Conservation (phyloP, 148 eudicot species). For the Vaccinium myrtillus region DNA sequence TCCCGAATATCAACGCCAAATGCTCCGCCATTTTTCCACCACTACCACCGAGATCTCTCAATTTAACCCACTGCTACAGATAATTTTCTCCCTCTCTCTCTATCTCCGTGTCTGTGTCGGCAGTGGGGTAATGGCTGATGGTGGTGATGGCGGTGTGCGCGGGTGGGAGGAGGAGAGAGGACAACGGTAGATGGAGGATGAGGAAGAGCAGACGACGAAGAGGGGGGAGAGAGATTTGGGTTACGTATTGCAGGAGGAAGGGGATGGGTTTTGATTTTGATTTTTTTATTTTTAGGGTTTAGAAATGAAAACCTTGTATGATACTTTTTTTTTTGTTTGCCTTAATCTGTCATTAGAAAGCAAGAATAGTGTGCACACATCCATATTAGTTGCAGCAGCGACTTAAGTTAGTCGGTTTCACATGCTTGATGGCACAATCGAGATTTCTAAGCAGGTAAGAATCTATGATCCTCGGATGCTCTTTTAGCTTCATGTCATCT, state of each 20-base stretch:
- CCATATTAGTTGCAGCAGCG: slow-evolving; percentile 1
- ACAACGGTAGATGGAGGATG: too few species aligned
- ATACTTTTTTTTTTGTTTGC: neutral
- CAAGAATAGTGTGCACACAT: neutral
- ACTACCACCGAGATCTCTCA: neutral
- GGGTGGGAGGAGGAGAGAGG: too few species aligned
- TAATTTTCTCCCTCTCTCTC: neutral
- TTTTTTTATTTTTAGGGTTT: too few species aligned
- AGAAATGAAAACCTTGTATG: neutral
- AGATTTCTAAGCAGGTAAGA: neutral
- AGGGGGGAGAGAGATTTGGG: too few species aligned
- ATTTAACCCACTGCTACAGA: neutral
- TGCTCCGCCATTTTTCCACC: slow-evolving; percentile 62
- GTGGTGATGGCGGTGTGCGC: too few species aligned
- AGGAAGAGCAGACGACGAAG: too few species aligned
- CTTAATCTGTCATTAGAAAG: neutral
- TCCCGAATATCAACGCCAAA: slow-evolving; percentile 82
- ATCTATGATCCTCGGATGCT: neutral
- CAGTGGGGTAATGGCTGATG: too few species aligned
- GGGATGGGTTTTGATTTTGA: too few species aligned
- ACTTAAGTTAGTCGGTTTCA: neutral
- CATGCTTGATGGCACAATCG: neutral
- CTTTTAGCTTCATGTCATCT: neutral
- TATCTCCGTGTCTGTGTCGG: neutral
- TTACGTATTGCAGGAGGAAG: too few species aligned